phyloP scores from a whole-genome alignment of 208 protist genomes.

The Trypanosoma avium region DNA sequence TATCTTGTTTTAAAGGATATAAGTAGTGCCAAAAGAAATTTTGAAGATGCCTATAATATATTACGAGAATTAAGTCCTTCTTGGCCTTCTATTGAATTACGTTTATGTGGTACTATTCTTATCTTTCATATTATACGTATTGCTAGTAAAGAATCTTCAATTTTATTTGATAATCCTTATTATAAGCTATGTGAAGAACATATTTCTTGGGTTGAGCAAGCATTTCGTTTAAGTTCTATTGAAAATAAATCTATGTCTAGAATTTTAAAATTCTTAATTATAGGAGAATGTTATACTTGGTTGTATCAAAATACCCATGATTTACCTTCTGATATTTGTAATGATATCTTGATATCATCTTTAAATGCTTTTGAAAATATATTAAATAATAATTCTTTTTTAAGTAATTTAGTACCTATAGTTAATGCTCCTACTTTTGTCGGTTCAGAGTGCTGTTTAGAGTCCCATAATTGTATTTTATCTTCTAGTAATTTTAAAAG shows the following conservation, averaged over 20 bases:
- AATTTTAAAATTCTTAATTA: slow-evolving; percentile 38
- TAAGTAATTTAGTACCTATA: slow-evolving; percentile 16
- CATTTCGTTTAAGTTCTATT: slow-evolving; percentile 27
- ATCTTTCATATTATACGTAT: slow-evolving; percentile 39
- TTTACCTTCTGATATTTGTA: slow-evolving; percentile 16
- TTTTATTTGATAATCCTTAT: slow-evolving; percentile 36
- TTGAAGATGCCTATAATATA: slow-evolving; percentile 39
- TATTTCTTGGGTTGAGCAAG: slow-evolving; percentile 42
- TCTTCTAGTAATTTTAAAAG: neutral
- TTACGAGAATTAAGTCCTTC: slow-evolving; percentile 32
- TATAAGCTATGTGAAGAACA: slow-evolving; percentile 39
- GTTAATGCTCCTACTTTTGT: slow-evolving; percentile 32
- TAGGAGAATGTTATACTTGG: slow-evolving; percentile 53
- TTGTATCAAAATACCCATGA: slow-evolving; percentile 40
- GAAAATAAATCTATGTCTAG: slow-evolving; percentile 38
- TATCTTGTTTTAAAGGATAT: slow-evolving; percentile 50
- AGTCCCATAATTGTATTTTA: slow-evolving; percentile 28
- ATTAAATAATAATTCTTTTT: slow-evolving; percentile 26
- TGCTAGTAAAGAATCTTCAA: slow-evolving; percentile 25
- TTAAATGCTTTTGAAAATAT: slow-evolving; percentile 37
- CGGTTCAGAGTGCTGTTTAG: slow-evolving; percentile 43
- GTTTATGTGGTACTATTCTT: slow-evolving; percentile 51
- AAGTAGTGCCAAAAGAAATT: slow-evolving; percentile 32
- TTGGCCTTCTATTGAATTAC: slow-evolving; percentile 42
- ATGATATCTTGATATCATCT: slow-evolving; percentile 38